Evolutionary conservation across 2,329 filamentous ascomycete genomes (phyloP).

Genomic region (Botryotinia narcissicola): DNA sequence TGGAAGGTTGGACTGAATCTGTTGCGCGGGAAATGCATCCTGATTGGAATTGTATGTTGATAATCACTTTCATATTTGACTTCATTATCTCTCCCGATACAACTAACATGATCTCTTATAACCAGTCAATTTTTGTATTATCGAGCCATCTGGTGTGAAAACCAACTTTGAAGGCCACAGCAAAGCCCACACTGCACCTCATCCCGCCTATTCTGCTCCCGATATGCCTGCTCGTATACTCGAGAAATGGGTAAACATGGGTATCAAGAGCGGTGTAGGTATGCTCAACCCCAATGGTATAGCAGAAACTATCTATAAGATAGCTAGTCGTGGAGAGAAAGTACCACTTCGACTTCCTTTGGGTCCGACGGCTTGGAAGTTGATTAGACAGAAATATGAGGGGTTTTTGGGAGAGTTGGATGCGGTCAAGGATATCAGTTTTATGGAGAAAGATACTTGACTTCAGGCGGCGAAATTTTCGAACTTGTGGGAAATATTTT

Average conservation of each 20-base stretch:
- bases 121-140: constrained; percentile 42
- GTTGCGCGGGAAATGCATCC: constrained; percentile 41
- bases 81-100: background rate
- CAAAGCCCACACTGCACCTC: constrained; percentile 30
- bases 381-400: constrained; percentile 31
- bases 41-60: constrained; percentile 39
- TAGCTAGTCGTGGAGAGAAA: constrained; percentile 29
- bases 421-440: constrained; percentile 27
- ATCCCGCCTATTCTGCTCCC: constrained; percentile 31
- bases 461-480: background rate
- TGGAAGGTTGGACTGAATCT: constrained; percentile 42
- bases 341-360: constrained; percentile 34
- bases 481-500: background rate
- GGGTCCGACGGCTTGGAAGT: constrained; percentile 29
- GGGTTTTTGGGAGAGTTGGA: constrained; percentile 26
- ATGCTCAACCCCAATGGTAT: constrained; percentile 30
- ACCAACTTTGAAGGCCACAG: constrained; percentile 44
- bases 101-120: background rate
- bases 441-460: background rate
- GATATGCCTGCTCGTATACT: constrained; percentile 39
- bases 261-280: constrained; percentile 25
- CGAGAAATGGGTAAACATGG: constrained; percentile 29
- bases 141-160: constrained; percentile 45
- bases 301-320: constrained; percentile 29
- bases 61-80: background rate